A percentile compares a stretch with the other conserved stretches of the same genome.
Evolutionary conservation across 345 rosid species (phyloP).

Genomic region (Jatropha curcas): DNA sequence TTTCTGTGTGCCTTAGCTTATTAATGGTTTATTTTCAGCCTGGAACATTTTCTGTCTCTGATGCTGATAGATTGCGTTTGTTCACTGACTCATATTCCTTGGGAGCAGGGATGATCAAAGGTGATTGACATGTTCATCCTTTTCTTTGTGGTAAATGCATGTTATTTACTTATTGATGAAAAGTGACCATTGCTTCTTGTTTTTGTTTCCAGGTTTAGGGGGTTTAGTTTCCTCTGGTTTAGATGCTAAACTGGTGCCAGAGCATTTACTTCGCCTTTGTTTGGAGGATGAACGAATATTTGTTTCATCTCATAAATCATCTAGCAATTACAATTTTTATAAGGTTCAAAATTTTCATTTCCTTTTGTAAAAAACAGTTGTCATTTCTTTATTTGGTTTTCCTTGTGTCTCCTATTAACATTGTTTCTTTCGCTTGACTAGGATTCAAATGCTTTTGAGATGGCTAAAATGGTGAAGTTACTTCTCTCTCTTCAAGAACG

Average conservation of each 20-base stretch:
- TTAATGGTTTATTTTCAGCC: constrained; percentile 46
- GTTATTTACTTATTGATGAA: background rate
- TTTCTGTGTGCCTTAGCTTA: constrained; percentile 5
- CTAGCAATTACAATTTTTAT: constrained; percentile 69
- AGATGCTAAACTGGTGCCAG: constrained; percentile 80
- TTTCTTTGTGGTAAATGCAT: background rate
- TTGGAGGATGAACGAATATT: constrained; percentile 52
- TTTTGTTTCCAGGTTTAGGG: constrained; percentile 56
- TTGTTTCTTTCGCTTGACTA: constrained; percentile 27
- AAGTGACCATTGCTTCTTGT: constrained; percentile 6
- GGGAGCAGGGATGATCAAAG: constrained; percentile 73
- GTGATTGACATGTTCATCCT: constrained; percentile 32
- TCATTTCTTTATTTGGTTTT: constrained; percentile 6
- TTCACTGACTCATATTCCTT: constrained; percentile 66
- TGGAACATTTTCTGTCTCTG: constrained; percentile 49
- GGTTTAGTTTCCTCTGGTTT: constrained; percentile 55
- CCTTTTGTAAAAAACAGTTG: background rate
- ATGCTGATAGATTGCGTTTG: constrained; percentile 58
- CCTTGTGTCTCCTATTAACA: constrained; percentile 6
- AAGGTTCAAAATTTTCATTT: constrained; percentile 53
- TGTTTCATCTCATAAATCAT: constrained; percentile 39
- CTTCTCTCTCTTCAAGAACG: constrained; percentile 49
- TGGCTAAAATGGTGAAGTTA: constrained; percentile 72
- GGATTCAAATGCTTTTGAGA: constrained; percentile 70
- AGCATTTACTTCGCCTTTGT: constrained; percentile 76